Conservation (phyloP, 257 asterid species). For the Fraxinus americana region DNA sequence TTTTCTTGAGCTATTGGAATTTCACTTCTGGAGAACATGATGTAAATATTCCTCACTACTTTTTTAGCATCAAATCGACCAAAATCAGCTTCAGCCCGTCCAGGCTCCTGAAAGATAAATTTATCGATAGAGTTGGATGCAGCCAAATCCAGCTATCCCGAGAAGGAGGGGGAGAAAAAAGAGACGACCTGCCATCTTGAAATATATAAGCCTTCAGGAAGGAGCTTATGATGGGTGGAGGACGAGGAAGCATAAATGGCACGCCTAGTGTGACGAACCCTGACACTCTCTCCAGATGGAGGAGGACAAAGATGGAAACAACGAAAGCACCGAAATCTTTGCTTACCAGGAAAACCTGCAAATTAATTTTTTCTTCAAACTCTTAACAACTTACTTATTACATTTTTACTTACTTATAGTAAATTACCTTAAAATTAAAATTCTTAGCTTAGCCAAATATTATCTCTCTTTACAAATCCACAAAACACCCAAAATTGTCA, state of each 20-base stretch:
- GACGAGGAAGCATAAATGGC: slow-evolving; percentile 35
- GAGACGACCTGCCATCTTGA: slow-evolving; percentile 52
- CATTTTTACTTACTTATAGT: too few relatives aligned
- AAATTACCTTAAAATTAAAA: too few relatives aligned
- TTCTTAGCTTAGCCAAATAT: too few relatives aligned
- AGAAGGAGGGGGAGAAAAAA: neutral
- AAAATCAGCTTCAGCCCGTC: slow-evolving; percentile 62
- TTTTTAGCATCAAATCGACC: slow-evolving; percentile 48
- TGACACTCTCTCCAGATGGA: slow-evolving; percentile 46
- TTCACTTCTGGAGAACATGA: slow-evolving; percentile 48
- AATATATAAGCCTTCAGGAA: slow-evolving; percentile 52
- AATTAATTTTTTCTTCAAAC: too few relatives aligned
- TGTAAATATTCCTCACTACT: slow-evolving; percentile 51
- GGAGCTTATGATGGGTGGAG: slow-evolving; percentile 3
- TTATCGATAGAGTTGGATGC: neutral
- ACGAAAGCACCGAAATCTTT: slow-evolving; percentile 50
- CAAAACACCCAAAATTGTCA: neutral
- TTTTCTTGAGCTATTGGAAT: slow-evolving; percentile 42
- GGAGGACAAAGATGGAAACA: slow-evolving; percentile 38
- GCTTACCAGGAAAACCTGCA: slow-evolving; percentile 44
- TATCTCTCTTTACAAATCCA: too few relatives aligned
- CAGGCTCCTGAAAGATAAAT: slow-evolving; percentile 43
- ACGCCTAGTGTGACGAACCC: slow-evolving; percentile 51
- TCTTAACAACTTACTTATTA: too few relatives aligned
- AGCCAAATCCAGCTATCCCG: neutral